Base-by-base conservation (phyloP, 176 grass and related monocot species). In the Lolium perenne region DNA sequence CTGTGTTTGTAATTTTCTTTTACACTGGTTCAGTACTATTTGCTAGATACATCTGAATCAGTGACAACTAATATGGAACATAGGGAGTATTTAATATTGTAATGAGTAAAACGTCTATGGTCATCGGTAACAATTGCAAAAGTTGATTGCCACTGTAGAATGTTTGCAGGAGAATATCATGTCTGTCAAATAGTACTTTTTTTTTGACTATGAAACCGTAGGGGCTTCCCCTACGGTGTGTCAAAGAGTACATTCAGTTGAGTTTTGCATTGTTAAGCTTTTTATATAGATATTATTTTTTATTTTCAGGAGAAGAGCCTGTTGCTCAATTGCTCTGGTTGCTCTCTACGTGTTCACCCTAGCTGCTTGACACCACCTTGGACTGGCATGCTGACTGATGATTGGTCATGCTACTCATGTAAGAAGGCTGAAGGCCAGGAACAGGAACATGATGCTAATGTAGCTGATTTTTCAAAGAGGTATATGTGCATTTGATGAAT, bases 361-460 rank as follows among this genome's bases (percentile, higher is more conserved):
- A 82, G 71, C 66, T 99, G 97, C 80, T 74, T 99, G 87, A 87
- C 95, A 48, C 97, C 97, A 75, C 97, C 97, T 72, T 99, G 94
- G 97, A 99, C 88, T 68, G 97, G 89, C 43, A 49, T 88, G 69
- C 66, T 99, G 59, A 80, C 87, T 62, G 94, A 96, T 92, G 92
- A 99, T 79, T 99, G 97, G 97, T 92, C 92, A 74, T 99, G 97
- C 88, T 89, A 96, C 78, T 89, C 90, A 47, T 99, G 94, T 89
- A 93, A 91, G 77, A 92, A 93, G 83, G 85, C 84, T 46, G 88
- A 95, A 62, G 97, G 90, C 7, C 88, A 92, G 68, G 93, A 91
- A 43, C 78, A 91, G 66, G 88, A 89, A 77, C 93, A 90, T 85
- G 97, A 99, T 85, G 71, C 63, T 50, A 89, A 94, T 86, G 77